These are phyloP conservation scores for Vitis hybrid DNA, from an alignment of 177 flowering plant genomes.

Conservation along the genomic window DNA sequence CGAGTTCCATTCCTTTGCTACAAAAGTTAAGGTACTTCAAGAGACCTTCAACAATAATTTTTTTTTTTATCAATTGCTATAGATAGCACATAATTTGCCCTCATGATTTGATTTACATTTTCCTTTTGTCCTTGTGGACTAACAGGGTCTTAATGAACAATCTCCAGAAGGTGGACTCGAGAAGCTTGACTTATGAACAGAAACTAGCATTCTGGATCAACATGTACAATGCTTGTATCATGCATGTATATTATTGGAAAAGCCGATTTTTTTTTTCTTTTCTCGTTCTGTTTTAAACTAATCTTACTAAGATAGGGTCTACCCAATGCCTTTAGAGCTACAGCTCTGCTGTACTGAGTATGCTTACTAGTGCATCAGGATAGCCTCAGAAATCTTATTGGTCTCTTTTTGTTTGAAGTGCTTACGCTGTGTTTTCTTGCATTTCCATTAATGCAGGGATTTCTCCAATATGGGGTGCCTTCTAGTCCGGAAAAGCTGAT, in stretches of 20 bases:
- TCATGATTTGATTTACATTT: not conserved
- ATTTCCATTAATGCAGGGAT: slow-evolving; percentile 53
- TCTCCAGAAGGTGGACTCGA: slow-evolving; percentile 70
- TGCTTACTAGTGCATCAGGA: not conserved
- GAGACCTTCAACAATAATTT: too few relatives aligned
- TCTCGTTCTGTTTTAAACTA: not conserved
- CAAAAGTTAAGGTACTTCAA: slow-evolving; percentile 64
- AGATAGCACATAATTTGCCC: not conserved
- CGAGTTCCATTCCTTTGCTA: slow-evolving; percentile 67
- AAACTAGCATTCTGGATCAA: slow-evolving; percentile 99
- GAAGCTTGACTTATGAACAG: slow-evolving; percentile 58
- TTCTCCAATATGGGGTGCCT: slow-evolving; percentile 81
- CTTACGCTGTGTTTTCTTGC: not conserved
- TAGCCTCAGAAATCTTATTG: not conserved
- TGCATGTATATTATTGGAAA: slow-evolving; percentile 71
- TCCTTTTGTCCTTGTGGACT: not conserved
- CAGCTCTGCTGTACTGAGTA: not conserved
- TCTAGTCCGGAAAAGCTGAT: slow-evolving; percentile 56
- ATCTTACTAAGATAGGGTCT: not conserved
- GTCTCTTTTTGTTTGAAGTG: too few relatives aligned
- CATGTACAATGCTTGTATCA: slow-evolving; percentile 96
- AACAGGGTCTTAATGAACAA: slow-evolving; percentile 59
- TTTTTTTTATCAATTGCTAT: too few relatives aligned
- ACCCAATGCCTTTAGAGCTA: not conserved
- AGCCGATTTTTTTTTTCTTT: not conserved